phyloP scores from a whole-genome alignment of 2,329 filamentous ascomycete genomes.

The Monosporascus sp. region DNA sequence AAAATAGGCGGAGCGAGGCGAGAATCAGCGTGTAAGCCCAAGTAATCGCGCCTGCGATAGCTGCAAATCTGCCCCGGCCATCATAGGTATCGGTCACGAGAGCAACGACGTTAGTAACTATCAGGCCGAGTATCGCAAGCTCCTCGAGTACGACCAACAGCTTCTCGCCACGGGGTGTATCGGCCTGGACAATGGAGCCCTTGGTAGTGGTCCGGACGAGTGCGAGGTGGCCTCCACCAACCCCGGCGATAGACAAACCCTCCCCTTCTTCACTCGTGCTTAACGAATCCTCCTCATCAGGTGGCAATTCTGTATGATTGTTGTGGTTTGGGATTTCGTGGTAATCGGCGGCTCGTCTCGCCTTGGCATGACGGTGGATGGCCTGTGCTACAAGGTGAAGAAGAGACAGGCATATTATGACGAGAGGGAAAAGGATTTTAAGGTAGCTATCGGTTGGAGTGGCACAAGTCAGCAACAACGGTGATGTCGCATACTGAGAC shows the following conservation, averaged over 20 bases:
- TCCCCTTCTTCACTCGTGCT: constrained; percentile 56
- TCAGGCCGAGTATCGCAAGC: constrained; percentile 64
- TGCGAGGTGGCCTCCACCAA: constrained; percentile 48
- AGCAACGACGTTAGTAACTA: constrained; percentile 64
- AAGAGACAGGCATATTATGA: constrained; percentile 66
- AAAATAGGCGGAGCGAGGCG: constrained; percentile 65
- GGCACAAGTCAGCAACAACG: constrained; percentile 3
- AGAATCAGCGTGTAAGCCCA: constrained; percentile 81
- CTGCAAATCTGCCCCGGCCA: constrained; percentile 51
- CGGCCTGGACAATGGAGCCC: constrained; percentile 64
- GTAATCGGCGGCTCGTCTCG: constrained; percentile 55
- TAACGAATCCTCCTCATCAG: constrained; percentile 40
- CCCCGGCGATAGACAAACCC: constrained; percentile 45
- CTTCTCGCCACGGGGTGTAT: constrained; percentile 70
- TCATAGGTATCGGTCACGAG: constrained; percentile 58
- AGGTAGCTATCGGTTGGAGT: constrained; percentile 57
- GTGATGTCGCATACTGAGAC: not conserved
- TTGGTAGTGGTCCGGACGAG: constrained; percentile 57
- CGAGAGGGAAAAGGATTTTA: constrained; percentile 72
- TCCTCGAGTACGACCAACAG: constrained; percentile 70
- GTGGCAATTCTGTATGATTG: constrained; percentile 49
- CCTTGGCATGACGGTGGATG: constrained; percentile 46
- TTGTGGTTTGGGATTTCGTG: constrained; percentile 43
- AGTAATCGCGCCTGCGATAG: constrained; percentile 61
- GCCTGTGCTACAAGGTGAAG: constrained; percentile 58